These are phyloP conservation scores for Agrocybe praecox DNA, from an alignment of 768 basidiomycete species.

Conservation along the genomic window DNA sequence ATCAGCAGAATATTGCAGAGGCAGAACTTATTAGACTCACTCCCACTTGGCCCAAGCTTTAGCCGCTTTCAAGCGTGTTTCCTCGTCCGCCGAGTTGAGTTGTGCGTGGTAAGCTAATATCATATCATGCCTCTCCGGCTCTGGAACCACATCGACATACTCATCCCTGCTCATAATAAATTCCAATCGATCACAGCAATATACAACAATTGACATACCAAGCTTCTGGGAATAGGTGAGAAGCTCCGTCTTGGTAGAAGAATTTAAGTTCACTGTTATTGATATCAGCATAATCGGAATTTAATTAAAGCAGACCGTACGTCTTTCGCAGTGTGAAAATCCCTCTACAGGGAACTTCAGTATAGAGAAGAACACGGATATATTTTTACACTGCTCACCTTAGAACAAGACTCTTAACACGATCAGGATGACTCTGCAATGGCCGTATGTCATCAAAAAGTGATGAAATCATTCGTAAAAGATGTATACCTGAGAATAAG, in stretches of 20 bases:
- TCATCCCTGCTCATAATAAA: slow-evolving; percentile 62
- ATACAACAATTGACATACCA: slow-evolving; percentile 50
- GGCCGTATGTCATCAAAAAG: background rate
- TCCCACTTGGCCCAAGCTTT: slow-evolving; percentile 93
- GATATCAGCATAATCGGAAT: background rate
- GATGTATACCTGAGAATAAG: slow-evolving; percentile 74
- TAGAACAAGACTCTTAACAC: slow-evolving; percentile 77
- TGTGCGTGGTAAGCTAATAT: slow-evolving; percentile 83
- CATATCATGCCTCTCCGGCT: slow-evolving; percentile 77
- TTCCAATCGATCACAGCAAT: background rate
- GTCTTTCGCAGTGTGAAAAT: slow-evolving; percentile 87
- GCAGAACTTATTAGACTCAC: slow-evolving; percentile 44
- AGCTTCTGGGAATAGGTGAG: slow-evolving; percentile 84
- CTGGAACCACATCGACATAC: slow-evolving; percentile 80
- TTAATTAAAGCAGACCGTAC: slow-evolving; percentile 19
- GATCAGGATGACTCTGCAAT: slow-evolving; percentile 73
- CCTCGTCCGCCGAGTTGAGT: slow-evolving; percentile 72
- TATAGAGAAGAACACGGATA: background rate
- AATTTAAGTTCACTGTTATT: slow-evolving; percentile 72
- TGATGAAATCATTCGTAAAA: background rate
- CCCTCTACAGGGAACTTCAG: slow-evolving; percentile 50
- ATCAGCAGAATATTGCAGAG: background rate
- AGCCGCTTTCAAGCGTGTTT: slow-evolving; percentile 66
- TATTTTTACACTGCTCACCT: slow-evolving; percentile 43
- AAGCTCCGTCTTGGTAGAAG: slow-evolving; percentile 90